phyloP scores from a whole-genome alignment of 1,284 basidiomycete genomes.

The Ustilago trichophora region DNA sequence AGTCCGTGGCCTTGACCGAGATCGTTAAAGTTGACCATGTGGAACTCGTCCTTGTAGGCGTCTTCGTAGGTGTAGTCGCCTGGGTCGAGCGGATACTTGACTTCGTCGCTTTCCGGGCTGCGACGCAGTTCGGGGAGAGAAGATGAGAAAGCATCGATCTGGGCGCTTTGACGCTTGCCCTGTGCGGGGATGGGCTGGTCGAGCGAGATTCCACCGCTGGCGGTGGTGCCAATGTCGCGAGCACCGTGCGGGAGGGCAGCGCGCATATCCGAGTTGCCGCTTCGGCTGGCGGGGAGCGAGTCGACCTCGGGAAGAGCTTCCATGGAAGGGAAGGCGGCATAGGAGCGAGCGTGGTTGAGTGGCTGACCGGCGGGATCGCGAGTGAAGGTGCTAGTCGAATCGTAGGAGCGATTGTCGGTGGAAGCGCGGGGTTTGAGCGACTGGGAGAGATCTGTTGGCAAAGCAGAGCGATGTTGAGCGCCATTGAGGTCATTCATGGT shows the following conservation, averaged over 20 bases:
- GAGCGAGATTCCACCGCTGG: constrained; percentile 44
- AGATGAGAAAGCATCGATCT: constrained; percentile 28
- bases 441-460: constrained; percentile 8
- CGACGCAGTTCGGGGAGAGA: constrained; percentile 31
- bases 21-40: constrained; percentile 32
- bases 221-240: constrained; percentile 51
- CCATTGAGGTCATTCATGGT: constrained; percentile 17
- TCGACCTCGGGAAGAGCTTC: constrained; percentile 50
- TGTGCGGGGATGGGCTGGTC: constrained; percentile 42
- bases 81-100: constrained; percentile 36
- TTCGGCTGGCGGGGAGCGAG: constrained; percentile 35
- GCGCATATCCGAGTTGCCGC: constrained; percentile 28
- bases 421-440: constrained; percentile 17
- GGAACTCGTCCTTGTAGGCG: constrained; percentile 47
- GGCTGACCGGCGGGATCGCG: constrained; percentile 23
- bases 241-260: constrained; percentile 22
- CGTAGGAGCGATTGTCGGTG: constrained; percentile 43
- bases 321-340: constrained; percentile 48
- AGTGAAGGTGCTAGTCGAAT: constrained; percentile 37
- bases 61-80: constrained; percentile 40
- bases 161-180: constrained; percentile 30
- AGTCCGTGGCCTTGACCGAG: constrained; percentile 47
- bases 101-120: constrained; percentile 33
- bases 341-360: constrained; percentile 45
- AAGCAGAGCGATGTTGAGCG: not conserved